These are phyloP conservation scores for Leucosporidium yakuticum DNA, from an alignment of 768 basidiomycete species.

Conservation along the genomic window DNA sequence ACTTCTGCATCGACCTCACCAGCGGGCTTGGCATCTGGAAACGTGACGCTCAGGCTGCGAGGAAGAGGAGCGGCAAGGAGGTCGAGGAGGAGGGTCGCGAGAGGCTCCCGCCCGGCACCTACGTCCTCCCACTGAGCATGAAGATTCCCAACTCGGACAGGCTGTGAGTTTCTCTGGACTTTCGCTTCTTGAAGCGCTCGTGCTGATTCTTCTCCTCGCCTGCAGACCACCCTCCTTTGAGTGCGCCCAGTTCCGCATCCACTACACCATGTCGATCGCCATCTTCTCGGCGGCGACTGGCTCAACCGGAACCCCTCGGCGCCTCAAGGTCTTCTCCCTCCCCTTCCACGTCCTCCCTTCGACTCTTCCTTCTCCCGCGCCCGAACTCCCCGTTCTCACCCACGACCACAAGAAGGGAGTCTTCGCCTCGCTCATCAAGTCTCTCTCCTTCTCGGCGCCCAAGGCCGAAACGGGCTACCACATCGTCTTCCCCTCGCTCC, in stretches of 20 bases:
- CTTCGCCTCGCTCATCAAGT: constrained; percentile 34
- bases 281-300: constrained; percentile 34
- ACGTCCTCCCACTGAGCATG: constrained; percentile 40
- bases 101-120: constrained; percentile 34
- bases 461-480: constrained; percentile 35
- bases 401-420: constrained; percentile 38
- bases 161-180: constrained; percentile 26
- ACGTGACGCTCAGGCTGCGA: constrained; percentile 33
- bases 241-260: constrained; percentile 36
- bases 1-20: constrained; percentile 39
- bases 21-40: constrained; percentile 39
- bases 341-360: constrained; percentile 40
- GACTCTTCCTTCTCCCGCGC: constrained; percentile 35
- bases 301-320: constrained; percentile 29
- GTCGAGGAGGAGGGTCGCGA: constrained; percentile 28
- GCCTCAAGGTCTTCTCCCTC: constrained; percentile 37
- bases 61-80: constrained; percentile 20
- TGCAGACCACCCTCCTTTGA: constrained; percentile 39
- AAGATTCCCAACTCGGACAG: constrained; percentile 40
- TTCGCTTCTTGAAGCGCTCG: neutral
- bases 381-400: constrained; percentile 37
- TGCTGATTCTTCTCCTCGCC: neutral
- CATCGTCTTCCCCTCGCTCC: constrained; percentile 37
- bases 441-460: constrained; percentile 31
- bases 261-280: constrained; percentile 40